phyloP scores from a whole-genome alignment of 805 yeast genomes.

The Hanseniaspora vineae region DNA sequence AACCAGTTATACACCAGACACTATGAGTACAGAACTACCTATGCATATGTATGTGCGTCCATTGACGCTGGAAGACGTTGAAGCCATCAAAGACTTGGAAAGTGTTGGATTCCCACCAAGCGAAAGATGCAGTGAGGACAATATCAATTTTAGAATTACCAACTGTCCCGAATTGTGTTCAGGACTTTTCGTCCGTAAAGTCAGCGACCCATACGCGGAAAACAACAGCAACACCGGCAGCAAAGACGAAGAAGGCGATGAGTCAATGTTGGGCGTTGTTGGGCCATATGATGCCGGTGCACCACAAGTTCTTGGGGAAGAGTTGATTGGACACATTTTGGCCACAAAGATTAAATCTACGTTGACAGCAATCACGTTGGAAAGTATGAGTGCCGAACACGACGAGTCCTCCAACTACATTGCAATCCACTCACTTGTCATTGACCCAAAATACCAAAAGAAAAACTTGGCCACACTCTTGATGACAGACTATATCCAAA shows the following conservation, averaged over 20 bases:
- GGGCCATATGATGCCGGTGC: slow-evolving; percentile 20
- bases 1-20: no score
- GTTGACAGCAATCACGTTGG: slow-evolving; percentile 16
- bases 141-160: slow-evolving; percentile 52
- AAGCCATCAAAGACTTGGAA: slow-evolving; percentile 51
- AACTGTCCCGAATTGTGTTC: slow-evolving; percentile 85
- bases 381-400: slow-evolving; percentile 36
- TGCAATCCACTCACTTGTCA: slow-evolving; percentile 73
- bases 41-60: slow-evolving; percentile 63
- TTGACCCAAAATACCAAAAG: slow-evolving; percentile 68
- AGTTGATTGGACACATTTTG: slow-evolving; percentile 68
- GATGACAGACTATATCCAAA: slow-evolving; percentile 82
- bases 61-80: slow-evolving; percentile 58
- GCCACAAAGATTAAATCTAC: slow-evolving; percentile 49
- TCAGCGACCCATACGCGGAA: slow-evolving; percentile 18
- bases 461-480: slow-evolving; percentile 72
- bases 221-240: slow-evolving; percentile 11
- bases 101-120: slow-evolving; percentile 50
- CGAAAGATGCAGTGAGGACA: slow-evolving; percentile 59
- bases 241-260: no score
- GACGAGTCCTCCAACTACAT: slow-evolving; percentile 59
- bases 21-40: slow-evolving; percentile 32
- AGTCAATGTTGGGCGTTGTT: no score
- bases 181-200: slow-evolving; percentile 72
- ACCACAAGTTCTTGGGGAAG: slow-evolving; percentile 38